These are phyloP conservation scores for Mesotaenium endlicherianum DNA, from an alignment of 139 green algal genomes.

Conservation along the genomic window DNA sequence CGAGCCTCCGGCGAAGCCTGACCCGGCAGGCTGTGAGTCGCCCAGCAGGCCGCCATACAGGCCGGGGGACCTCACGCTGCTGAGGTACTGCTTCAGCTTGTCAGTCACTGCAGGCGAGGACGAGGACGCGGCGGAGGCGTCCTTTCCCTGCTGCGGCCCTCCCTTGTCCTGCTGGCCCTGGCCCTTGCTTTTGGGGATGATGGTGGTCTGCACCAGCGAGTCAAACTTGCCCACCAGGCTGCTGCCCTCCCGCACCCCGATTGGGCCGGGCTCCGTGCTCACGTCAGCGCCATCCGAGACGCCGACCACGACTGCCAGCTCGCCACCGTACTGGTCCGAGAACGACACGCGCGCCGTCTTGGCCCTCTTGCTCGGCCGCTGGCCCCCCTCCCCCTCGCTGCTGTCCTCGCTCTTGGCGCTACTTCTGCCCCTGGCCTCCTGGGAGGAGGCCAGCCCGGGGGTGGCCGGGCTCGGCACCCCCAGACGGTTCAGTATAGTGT, in stretches of 20 bases:
- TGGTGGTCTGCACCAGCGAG: constrained; percentile 33
- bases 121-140: background rate
- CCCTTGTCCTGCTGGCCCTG: background rate
- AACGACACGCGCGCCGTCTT: constrained; percentile 33
- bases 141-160: background rate
- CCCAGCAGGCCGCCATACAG: constrained; percentile 41
- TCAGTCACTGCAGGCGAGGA: constrained; percentile 28
- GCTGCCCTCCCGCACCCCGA: constrained; percentile 42
- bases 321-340: constrained; percentile 31
- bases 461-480: constrained; percentile 2
- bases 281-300: constrained; percentile 47
- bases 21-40: background rate
- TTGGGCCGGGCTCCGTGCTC: constrained; percentile 18
- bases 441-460: background rate
- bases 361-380: background rate
- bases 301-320: constrained; percentile 38
- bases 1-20: background rate
- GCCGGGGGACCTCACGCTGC: constrained; percentile 29
- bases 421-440: background rate
- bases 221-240: constrained; percentile 46
- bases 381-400: background rate
- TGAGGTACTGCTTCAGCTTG: constrained; percentile 43
- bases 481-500: constrained; percentile 40
- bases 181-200: constrained; percentile 15
- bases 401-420: constrained; percentile 18